Evolutionary conservation across 1,284 basidiomycete genomes (phyloP).

Genomic region (Thecaphora frezii): DNA sequence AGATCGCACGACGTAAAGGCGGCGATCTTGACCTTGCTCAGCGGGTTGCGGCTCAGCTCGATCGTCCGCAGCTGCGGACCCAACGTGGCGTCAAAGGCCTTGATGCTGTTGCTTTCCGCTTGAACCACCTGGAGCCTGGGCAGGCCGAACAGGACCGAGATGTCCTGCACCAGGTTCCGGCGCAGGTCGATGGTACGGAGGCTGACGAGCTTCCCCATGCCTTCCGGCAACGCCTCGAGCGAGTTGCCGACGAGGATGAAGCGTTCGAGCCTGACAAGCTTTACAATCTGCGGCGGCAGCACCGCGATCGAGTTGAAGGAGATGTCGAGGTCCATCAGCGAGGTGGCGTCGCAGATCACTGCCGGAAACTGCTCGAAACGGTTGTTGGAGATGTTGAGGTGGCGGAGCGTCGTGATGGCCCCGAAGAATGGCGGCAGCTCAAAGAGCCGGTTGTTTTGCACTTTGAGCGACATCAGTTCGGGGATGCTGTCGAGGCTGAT

Average conservation of each 20-base stretch:
- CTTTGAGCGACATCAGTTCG: constrained; percentile 72
- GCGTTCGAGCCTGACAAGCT: constrained; percentile 62
- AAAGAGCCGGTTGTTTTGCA: constrained; percentile 91
- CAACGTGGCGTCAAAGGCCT: constrained; percentile 44
- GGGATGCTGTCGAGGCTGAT: constrained; percentile 78
- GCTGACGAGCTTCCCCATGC: constrained; percentile 38
- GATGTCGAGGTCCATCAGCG: constrained; percentile 82
- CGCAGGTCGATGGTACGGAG: constrained; percentile 53
- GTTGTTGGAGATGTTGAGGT: constrained; percentile 95
- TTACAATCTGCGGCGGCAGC: constrained; percentile 78
- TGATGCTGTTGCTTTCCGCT: constrained; percentile 54
- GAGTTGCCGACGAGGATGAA: constrained; percentile 53
- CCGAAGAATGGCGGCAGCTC: constrained; percentile 83
- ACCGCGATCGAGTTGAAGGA: constrained; percentile 89
- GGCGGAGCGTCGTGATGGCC: constrained; percentile 71
- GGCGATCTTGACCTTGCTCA: constrained; percentile 45
- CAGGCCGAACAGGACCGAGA: constrained; percentile 43
- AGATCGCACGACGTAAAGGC: constrained; percentile 67
- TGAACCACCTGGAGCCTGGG: constrained; percentile 46
- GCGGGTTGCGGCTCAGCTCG: constrained; percentile 52
- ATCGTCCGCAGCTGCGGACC: constrained; percentile 36
- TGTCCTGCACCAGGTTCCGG: constrained; percentile 48
- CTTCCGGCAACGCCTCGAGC: constrained; percentile 45
- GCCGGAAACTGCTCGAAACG: constrained; percentile 80
- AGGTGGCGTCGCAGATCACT: constrained; percentile 74